Percentiles rank a stretch among this genome's conserved stretches.
These are phyloP conservation scores for Stagonosporopsis tanaceti DNA, from an alignment of 2,329 filamentous ascomycete genomes.

Conservation along the genomic window DNA sequence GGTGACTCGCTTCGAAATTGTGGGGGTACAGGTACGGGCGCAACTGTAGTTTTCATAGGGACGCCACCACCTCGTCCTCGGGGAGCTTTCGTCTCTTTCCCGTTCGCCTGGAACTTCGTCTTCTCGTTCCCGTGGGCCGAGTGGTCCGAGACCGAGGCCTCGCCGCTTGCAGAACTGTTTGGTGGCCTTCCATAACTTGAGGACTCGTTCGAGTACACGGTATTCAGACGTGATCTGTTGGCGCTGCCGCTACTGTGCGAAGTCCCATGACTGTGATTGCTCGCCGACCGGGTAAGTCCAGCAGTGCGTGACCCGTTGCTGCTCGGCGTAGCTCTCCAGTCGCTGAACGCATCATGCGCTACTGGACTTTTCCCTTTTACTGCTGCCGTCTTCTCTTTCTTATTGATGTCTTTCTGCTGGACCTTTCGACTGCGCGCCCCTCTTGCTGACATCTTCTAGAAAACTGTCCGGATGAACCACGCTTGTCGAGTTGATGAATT, in stretches of 20 bases:
- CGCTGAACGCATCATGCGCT: slow-evolving; percentile 38
- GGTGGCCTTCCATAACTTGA: slow-evolving; percentile 25
- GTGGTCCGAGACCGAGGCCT: slow-evolving; percentile 37
- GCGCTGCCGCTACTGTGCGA: slow-evolving; percentile 41
- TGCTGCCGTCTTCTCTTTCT: slow-evolving; percentile 49
- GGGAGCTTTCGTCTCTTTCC: slow-evolving; percentile 50
- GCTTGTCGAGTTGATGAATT: neutral
- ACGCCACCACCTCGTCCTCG: slow-evolving; percentile 50
- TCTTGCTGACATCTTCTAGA: slow-evolving; percentile 48
- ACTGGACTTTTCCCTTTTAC: slow-evolving; percentile 42
- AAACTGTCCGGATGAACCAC: neutral
- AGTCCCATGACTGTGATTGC: slow-evolving; percentile 31
- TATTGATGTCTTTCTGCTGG: slow-evolving; percentile 51
- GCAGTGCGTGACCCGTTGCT: slow-evolving; percentile 26
- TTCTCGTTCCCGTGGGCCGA: slow-evolving; percentile 45
- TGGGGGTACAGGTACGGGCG: slow-evolving; percentile 24
- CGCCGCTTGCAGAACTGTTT: slow-evolving; percentile 34
- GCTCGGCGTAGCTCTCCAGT: slow-evolving; percentile 38
- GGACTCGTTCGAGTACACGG: slow-evolving; percentile 36
- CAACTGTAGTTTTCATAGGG: slow-evolving; percentile 40
- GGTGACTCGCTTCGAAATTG: slow-evolving; percentile 37
- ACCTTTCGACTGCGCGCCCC: slow-evolving; percentile 52
- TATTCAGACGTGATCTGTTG: slow-evolving; percentile 29
- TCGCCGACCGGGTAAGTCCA: slow-evolving; percentile 35
- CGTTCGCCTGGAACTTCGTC: slow-evolving; percentile 45